Percentiles rank a stretch among this genome's conserved stretches.
Conservation (phyloP, 2,329 filamentous ascomycete species). For the Neodidymelliopsis sp. region DNA sequence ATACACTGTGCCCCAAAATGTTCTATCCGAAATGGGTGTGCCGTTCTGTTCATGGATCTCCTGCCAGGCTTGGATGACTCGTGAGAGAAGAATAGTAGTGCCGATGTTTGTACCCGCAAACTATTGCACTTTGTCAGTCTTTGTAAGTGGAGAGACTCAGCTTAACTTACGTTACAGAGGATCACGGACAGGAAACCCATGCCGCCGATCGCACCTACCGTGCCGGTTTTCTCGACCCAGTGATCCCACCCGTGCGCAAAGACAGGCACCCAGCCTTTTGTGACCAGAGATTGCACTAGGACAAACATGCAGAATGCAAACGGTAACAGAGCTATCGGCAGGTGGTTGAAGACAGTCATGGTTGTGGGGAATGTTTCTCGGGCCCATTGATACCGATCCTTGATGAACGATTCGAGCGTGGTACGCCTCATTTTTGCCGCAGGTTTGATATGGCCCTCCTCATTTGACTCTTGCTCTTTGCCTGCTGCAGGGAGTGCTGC, state of each 20-base stretch:
- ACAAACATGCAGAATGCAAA: constrained; percentile 80
- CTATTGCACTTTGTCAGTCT: constrained; percentile 49
- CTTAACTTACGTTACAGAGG: constrained; percentile 73
- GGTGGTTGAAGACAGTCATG: constrained; percentile 68
- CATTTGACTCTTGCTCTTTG: not conserved
- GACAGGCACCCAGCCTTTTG: constrained; percentile 76
- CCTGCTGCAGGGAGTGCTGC: not conserved
- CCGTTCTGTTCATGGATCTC: constrained; percentile 61
- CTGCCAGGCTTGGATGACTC: constrained; percentile 74
- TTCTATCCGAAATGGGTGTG: constrained; percentile 66
- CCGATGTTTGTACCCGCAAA: constrained; percentile 81
- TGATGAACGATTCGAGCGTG: constrained; percentile 62
- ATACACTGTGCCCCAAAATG: constrained; percentile 77
- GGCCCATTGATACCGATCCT: constrained; percentile 62
- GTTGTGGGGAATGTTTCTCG: constrained; percentile 76
- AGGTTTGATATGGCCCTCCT: not conserved
- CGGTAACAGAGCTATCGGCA: constrained; percentile 73
- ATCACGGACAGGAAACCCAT: constrained; percentile 77
- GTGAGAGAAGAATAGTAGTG: constrained; percentile 75
- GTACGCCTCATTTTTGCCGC: constrained; percentile 25
- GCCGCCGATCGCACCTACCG: constrained; percentile 71
- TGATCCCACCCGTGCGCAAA: constrained; percentile 78
- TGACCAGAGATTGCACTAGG: constrained; percentile 74
- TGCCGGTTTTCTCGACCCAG: constrained; percentile 74
- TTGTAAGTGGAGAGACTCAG: not conserved